These are phyloP conservation scores for Backusella sp. DNA, from an alignment of 192 early-diverging fungal species.

Conservation along the genomic window DNA sequence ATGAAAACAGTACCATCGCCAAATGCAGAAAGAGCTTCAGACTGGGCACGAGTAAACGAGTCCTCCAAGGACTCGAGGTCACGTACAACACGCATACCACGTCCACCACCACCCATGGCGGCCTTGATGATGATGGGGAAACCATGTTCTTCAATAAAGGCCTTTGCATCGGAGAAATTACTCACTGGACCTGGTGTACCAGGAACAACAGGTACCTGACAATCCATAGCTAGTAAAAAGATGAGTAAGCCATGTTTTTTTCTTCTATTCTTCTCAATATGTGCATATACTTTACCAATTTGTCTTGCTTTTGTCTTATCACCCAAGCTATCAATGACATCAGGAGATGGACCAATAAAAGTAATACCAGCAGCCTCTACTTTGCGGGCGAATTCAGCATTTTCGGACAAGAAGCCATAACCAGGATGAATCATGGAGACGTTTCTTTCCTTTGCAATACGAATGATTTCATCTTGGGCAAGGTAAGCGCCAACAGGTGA, in stretches of 20 bases:
- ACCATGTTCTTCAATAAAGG: slow-evolving; percentile 76
- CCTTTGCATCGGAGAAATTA: slow-evolving; percentile 57
- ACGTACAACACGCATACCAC: slow-evolving; percentile 93
- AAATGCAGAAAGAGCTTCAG: slow-evolving; percentile 89
- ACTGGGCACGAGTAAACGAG: slow-evolving; percentile 80
- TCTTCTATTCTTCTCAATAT: slow-evolving; percentile 46
- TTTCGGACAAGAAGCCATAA: slow-evolving; percentile 95
- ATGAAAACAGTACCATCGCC: slow-evolving; percentile 77
- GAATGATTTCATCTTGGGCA: slow-evolving; percentile 88
- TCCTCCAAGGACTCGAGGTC: slow-evolving; percentile 61
- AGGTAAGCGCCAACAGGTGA: slow-evolving; percentile 93
- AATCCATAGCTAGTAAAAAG: slow-evolving; percentile 55
- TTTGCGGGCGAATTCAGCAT: slow-evolving; percentile 85
- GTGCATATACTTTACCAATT: slow-evolving; percentile 82
- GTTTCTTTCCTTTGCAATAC: slow-evolving; percentile 75
- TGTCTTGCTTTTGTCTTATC: slow-evolving; percentile 92
- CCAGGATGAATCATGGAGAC: slow-evolving; percentile 90
- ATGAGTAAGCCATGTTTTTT: not conserved
- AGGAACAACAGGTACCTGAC: slow-evolving; percentile 87
- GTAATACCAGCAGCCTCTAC: slow-evolving; percentile 84
- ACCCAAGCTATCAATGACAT: slow-evolving; percentile 83
- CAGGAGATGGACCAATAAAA: slow-evolving; percentile 82
- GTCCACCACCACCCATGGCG: slow-evolving; percentile 85
- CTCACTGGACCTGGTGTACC: slow-evolving; percentile 81
- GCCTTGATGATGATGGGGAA: slow-evolving; percentile 97